Base-by-base conservation (phyloP, 805 yeast genomes). In the Starmerella tilneyi region DNA sequence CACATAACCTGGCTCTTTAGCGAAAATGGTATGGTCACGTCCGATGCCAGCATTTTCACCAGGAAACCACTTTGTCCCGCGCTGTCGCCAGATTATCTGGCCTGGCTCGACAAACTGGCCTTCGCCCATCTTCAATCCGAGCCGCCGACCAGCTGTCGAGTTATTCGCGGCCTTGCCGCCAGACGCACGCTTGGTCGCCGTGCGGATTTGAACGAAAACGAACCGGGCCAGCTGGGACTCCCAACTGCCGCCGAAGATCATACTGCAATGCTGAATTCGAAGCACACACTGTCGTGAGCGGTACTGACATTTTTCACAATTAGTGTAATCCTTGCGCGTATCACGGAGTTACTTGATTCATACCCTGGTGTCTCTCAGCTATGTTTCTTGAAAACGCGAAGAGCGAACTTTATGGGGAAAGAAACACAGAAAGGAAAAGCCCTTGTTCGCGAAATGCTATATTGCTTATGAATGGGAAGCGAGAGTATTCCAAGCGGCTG, bases 141-240 rank as follows among this genome's bases (percentile, higher is more conserved):
- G 68, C 60, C 97, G 72, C 63, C 94, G 78, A 70, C 98, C 98
- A 3, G 85, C 85, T 13, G 98, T 88, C 63, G 88, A 96, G 61
- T 81, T 81, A 77, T 82, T 88, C 54, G 82, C 83, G 15, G 96
- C 83, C 66, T 78, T 83, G n/a, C 96, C 85, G 56, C 96, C 96
- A 17, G 94, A 85, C 7, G 92, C 96, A 62, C 79, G 81, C 66
- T 92, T 92, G 13, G 96, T 85, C 22, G 98, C 95, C 17, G 78
- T 78, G 73, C 98, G 85, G 12, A 85, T 75, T 17, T 55, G 48
- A 19, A 44, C 35, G 21, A 37, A 37, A 23, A 52, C 39, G 30
- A 51, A 23, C 34, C 44, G 46, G 29, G 51, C 52, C 17, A 51
- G 49, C 27, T 51, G 44, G 28, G 53, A 46, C 42, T 44, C 40